Evolutionary conservation across 257 asterid genomes (phyloP), one percentile per base, ranked within the genome.

Genomic region (Ilex aquifolium): DNA sequence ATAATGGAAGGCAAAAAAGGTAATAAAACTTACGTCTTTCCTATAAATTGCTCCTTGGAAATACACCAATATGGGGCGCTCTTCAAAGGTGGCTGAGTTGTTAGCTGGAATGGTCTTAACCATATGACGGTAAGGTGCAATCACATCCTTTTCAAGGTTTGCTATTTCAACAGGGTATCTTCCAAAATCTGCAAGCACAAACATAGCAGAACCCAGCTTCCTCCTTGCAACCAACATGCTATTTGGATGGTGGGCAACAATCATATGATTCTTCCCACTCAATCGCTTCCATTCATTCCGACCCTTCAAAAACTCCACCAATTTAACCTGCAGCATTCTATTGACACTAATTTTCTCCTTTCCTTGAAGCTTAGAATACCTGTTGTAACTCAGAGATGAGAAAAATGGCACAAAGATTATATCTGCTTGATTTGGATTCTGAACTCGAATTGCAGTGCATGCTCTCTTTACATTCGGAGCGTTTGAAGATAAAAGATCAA

Each of bases 101-200:
- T 13, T 69, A 15, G 62, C 63, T 6, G 69, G 55, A 63, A 87
- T 56, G 1, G 79, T 56, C 69, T 64, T 82, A 57, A 90, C 97
- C 88, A 83, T 90, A 56, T 90, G 95, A 77, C 80, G 87, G 69
- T 87, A 90, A 54, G 97, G 95, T 60, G 95, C 95, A 77, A 90
- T 76, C 6, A 85, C 80, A 83, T 90, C 97, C 83, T 90, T 90
- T 9, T 72, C 74, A 58, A 83, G 70, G 57, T 90, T 83, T 5
- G 95, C 95, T 70, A 87, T 61, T 32, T 69, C 76, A 52, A 52
- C 69, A 10, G 86, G 64, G 64, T 87, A 90, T 71, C 95, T 83
- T 58, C 94, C 97, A 61, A 90, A 87, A 65, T 90, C 95, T 13
- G 97, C 80, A 39, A 90, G 88, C 67, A 90, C 76, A 67, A 90